Evolutionary conservation across 768 basidiomycete species (phyloP).

Genomic region (Termitomyces sp.): DNA sequence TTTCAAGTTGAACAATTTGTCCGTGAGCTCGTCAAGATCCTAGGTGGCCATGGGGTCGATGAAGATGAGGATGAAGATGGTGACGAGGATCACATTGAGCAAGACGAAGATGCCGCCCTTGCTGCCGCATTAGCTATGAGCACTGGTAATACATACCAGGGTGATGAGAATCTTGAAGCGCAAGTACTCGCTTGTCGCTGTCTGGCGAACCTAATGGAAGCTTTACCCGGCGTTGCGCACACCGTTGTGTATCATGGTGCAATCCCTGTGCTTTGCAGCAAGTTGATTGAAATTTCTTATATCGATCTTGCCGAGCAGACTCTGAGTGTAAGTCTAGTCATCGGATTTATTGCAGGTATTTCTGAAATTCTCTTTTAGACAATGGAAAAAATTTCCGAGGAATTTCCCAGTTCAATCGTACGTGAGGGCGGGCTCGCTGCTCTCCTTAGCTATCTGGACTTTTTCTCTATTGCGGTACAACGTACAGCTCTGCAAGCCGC

Average conservation of each 20-base stretch:
- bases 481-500: slow-evolving; percentile 95
- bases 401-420: slow-evolving; percentile 93
- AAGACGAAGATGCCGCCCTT: slow-evolving; percentile 82
- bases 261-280: slow-evolving; percentile 95
- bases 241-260: slow-evolving; percentile 98
- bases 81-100: slow-evolving; percentile 55
- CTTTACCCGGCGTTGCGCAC: slow-evolving; percentile 95
- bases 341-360: slow-evolving; percentile 11
- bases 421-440: slow-evolving; percentile 93
- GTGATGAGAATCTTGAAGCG: slow-evolving; percentile 87
- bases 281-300: slow-evolving; percentile 93
- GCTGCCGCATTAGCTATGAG: slow-evolving; percentile 87
- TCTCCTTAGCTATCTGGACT: slow-evolving; percentile 92
- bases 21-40: slow-evolving; percentile 84
- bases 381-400: slow-evolving; percentile 96
- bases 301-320: slow-evolving; percentile 99
- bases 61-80: slow-evolving; percentile 73
- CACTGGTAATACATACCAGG: slow-evolving; percentile 58
- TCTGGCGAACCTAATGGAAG: slow-evolving; percentile 97
- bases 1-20: slow-evolving; percentile 93
- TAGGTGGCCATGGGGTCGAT: slow-evolving; percentile 72
- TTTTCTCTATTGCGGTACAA: slow-evolving; percentile 97
- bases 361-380: slow-evolving; percentile 49
- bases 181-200: slow-evolving; percentile 96
- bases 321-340: slow-evolving; percentile 69